Conservation (phyloP, 768 basidiomycete species). For the Mycena amicta region DNA sequence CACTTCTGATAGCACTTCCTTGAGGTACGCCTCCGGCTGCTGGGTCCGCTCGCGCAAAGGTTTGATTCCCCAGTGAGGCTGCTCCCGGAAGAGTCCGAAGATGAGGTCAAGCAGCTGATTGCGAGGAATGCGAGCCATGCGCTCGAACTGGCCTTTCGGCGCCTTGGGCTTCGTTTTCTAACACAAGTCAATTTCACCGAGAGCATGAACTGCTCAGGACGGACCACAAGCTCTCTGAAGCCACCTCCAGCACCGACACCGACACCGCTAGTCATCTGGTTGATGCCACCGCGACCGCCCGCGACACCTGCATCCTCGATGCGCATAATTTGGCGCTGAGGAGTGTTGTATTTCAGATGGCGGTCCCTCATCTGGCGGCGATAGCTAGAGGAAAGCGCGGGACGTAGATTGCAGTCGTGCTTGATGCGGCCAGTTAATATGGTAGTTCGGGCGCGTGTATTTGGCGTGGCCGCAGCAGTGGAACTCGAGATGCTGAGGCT, state of each 20-base stretch:
- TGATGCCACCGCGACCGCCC: constrained; percentile 74
- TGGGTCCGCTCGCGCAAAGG: constrained; percentile 76
- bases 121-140: constrained; percentile 88
- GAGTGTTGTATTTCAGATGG: constrained; percentile 66
- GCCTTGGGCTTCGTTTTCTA: constrained; percentile 72
- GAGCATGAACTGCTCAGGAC: constrained; percentile 30
- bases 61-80: constrained; percentile 81
- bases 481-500: constrained; percentile 38
- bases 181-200: constrained; percentile 14
- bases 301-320: constrained; percentile 73
- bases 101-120: constrained; percentile 86
- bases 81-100: constrained; percentile 76
- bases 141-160: constrained; percentile 75
- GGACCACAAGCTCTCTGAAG: constrained; percentile 69
- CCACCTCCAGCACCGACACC: constrained; percentile 56
- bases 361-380: constrained; percentile 73
- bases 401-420: constrained; percentile 77
- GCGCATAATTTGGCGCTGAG: constrained; percentile 64
- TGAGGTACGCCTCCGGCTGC: constrained; percentile 86
- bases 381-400: constrained; percentile 68
- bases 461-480: constrained; percentile 44
- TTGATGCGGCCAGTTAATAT: constrained; percentile 80
- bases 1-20: constrained; percentile 78
- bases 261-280: constrained; percentile 77
- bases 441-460: constrained; percentile 70